Base-by-base conservation (phyloP, 257 asterid genomes). In the Ilex asprella region DNA sequence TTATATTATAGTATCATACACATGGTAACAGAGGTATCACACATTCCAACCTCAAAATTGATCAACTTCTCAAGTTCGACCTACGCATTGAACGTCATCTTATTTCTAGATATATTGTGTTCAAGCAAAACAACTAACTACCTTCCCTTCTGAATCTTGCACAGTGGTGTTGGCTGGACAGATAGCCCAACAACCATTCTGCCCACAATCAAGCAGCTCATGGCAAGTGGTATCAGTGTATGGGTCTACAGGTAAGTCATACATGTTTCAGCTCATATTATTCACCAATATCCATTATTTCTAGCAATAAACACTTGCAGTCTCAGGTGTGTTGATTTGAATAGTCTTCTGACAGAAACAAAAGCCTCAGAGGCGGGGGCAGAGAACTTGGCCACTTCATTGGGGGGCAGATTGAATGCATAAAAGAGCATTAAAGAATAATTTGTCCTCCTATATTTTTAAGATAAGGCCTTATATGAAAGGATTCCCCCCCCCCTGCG, bases 191-290 rank as follows among this genome's bases (percentile, higher is more conserved):
- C 30, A 6, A 58, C 74, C 7, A 70, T 77, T 2, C 67, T 77
- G 55, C 71, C 70, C 29, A 56, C 57, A 12, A 60, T 77, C 41
- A 60, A 57, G 56, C 54, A 73, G 49, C 39, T 77, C 62, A 73
- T 72, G 66, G 62, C 70, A 41, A 69, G 51, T 59, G 79, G 59
- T 10, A 62, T 77, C n/a, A 50, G 64, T 12, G 31, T 76, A 9
- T 74, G 79, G 79, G 4, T 74, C 2, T 66, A 44, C 39, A 70
- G 73, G 79, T 75, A 67, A 53, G 43, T 62, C 0, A 27, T 4
- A 14, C 55, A 44, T 44, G 27, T 21, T 41, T 41, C 12, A 6
- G 47, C 12, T 11, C 7, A 11, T 41, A 11, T 41, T 11, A 41
- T 41, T 41, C 10, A 50, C 16, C 55, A 50, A 9, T 14, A 50